Conservation (phyloP, 1,139 yeast genomes). For the Debaryomyces sp. region DNA sequence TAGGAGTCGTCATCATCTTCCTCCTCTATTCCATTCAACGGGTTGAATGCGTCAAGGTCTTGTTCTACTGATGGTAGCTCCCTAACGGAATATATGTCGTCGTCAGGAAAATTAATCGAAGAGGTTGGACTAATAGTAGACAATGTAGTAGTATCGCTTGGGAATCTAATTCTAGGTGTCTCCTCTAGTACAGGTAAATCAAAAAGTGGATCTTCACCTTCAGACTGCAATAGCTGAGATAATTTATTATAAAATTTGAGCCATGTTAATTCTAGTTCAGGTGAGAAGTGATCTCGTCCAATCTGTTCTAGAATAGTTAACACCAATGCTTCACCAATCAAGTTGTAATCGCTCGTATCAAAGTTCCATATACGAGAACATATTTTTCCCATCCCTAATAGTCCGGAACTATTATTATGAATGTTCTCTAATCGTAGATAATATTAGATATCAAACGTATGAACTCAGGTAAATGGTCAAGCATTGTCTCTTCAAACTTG, state of each 20-base stretch:
- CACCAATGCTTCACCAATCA: conserved; percentile 26
- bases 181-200: not conserved
- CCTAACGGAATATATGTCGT: conserved; percentile 2
- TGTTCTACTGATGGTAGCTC: not conserved
- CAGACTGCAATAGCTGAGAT: conserved; percentile 18
- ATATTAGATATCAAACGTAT: conserved; percentile 22
- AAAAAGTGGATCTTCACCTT: conserved; percentile 13
- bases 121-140: not conserved
- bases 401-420: conserved; percentile 9
- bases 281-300: conserved; percentile 12
- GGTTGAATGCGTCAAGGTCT: not conserved
- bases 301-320: conserved; percentile 19
- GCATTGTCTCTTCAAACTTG: conserved; percentile 14
- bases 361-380: conserved; percentile 25
- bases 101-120: conserved; percentile 1
- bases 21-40: not conserved
- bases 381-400: conserved; percentile 16
- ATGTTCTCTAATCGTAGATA: conserved; percentile 17
- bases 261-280: conserved; percentile 17
- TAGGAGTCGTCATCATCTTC: conserved; percentile 18
- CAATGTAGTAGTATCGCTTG: not conserved
- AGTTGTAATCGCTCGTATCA: conserved; percentile 16
- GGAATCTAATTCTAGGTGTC: not conserved
- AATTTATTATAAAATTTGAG: conserved; percentile 19
- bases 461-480: conserved; percentile 20